Conservation (phyloP, 148 eudicot genomes). For the Cornus suecica region DNA sequence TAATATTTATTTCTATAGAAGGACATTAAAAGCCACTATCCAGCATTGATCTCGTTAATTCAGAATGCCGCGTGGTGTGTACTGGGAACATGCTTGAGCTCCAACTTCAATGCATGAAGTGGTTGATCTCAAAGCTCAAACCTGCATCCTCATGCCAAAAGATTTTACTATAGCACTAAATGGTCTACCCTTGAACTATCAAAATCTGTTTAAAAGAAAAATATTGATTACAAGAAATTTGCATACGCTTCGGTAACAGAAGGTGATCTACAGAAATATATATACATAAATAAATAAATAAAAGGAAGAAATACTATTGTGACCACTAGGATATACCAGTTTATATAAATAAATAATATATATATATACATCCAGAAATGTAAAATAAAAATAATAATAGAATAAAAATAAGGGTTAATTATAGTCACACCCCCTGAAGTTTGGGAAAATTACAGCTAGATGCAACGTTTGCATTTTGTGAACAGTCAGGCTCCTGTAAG, state of each 20-base stretch:
- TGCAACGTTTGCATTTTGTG: too few relatives aligned
- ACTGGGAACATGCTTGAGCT: neutral
- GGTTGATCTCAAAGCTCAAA: neutral
- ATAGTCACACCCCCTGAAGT: too few relatives aligned
- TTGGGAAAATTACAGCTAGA: too few relatives aligned
- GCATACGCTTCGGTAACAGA: neutral
- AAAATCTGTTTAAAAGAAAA: neutral
- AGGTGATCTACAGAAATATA: too few relatives aligned
- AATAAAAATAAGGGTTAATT: too few relatives aligned
- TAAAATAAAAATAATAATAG: too few relatives aligned
- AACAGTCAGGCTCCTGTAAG: too few relatives aligned
- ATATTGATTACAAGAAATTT: neutral
- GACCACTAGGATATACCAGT: too few relatives aligned
- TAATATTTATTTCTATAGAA: slow-evolving; percentile 2
- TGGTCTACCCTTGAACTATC: neutral
- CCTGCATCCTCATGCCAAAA: neutral
- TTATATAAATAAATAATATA: too few relatives aligned
- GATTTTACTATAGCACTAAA: neutral
- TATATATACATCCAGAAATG: too few relatives aligned
- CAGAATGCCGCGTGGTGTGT: neutral
- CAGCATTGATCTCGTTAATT: neutral
- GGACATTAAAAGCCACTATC: neutral
- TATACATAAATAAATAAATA: too few relatives aligned
- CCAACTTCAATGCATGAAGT: neutral
- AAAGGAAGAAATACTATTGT: too few relatives aligned